Evolutionary conservation across 2,329 filamentous ascomycete genomes (phyloP).

Genomic region (Didymosphaeria variabile): DNA sequence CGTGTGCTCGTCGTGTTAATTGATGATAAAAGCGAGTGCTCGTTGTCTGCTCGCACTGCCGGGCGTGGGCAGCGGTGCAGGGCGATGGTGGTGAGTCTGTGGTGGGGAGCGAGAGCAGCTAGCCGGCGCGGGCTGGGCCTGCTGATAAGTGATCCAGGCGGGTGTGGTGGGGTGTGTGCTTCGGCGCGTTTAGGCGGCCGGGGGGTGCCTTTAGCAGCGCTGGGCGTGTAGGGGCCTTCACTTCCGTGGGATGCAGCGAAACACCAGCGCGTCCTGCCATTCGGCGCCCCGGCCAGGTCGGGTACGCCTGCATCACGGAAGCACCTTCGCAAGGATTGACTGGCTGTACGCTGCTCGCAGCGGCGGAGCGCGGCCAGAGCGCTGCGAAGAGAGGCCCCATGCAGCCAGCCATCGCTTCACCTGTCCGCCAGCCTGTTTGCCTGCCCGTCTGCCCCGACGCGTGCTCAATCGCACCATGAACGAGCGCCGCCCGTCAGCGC

Average conservation of each 20-base stretch:
- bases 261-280: constrained; percentile 30
- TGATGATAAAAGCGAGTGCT: constrained; percentile 1
- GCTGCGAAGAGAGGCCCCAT: constrained; percentile 1
- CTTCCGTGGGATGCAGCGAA: constrained; percentile 40
- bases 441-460: constrained; percentile 19
- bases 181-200: constrained; percentile 10
- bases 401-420: constrained; percentile 11
- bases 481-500: background rate
- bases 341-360: constrained; percentile 28
- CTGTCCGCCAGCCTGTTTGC: constrained; percentile 23
- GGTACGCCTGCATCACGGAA: constrained; percentile 44
- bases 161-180: constrained; percentile 13
- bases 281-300: constrained; percentile 46
- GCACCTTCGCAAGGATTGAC: constrained; percentile 27
- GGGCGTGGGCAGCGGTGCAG: constrained; percentile 24
- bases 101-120: constrained; percentile 35
- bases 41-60: constrained; percentile 11
- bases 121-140: constrained; percentile 30
- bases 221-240: constrained; percentile 3
- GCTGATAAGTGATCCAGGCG: constrained; percentile 27
- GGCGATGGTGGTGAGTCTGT: constrained; percentile 24
- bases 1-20: background rate
- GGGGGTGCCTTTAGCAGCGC: constrained; percentile 13
- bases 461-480: background rate
- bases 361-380: constrained; percentile 14